Evolutionary conservation across 345 rosid species (phyloP).

Genomic region (Odontarrhena argentea): DNA sequence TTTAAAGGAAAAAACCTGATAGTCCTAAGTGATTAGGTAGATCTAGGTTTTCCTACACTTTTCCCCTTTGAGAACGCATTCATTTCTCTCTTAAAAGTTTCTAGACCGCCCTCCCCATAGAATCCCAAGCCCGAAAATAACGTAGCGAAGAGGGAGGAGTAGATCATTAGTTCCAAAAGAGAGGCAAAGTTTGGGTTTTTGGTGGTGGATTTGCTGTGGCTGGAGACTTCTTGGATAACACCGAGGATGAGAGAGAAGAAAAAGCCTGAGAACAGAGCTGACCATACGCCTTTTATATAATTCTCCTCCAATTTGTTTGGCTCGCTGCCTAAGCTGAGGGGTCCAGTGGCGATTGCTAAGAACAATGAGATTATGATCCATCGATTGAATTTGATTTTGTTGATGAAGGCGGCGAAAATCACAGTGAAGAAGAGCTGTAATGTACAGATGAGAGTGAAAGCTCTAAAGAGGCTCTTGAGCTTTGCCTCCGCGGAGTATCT

Average conservation of each 20-base stretch:
- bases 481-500: conserved; percentile 36
- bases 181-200: conserved; percentile 34
- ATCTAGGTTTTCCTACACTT: too few relatives aligned
- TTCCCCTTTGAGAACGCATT: conserved; percentile 32
- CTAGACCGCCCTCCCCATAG: conserved; percentile 27
- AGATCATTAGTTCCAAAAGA: conserved; percentile 34
- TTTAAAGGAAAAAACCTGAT: too few relatives aligned
- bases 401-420: conserved; percentile 27
- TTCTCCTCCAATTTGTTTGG: conserved; percentile 35
- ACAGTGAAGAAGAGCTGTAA: conserved; percentile 41
- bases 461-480: conserved; percentile 25
- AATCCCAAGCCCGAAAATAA: conserved; percentile 34
- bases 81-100: conserved; percentile 37
- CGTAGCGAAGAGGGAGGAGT: conserved; percentile 31
- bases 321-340: conserved; percentile 47
- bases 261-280: conserved; percentile 33
- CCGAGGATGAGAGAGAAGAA: conserved; percentile 40
- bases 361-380: conserved; percentile 34
- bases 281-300: conserved; percentile 27
- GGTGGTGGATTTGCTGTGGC: conserved; percentile 12
- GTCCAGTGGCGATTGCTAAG: conserved; percentile 43
- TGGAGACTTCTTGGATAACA: conserved; percentile 37
- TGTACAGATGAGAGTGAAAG: conserved; percentile 39
- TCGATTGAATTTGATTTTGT: conserved; percentile 36
- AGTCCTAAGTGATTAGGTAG: too few relatives aligned